Percentiles rank a stretch among this genome's conserved stretches.
Evolutionary conservation across 257 asterid species (phyloP).

Genomic region (Przewalskia tangutica): DNA sequence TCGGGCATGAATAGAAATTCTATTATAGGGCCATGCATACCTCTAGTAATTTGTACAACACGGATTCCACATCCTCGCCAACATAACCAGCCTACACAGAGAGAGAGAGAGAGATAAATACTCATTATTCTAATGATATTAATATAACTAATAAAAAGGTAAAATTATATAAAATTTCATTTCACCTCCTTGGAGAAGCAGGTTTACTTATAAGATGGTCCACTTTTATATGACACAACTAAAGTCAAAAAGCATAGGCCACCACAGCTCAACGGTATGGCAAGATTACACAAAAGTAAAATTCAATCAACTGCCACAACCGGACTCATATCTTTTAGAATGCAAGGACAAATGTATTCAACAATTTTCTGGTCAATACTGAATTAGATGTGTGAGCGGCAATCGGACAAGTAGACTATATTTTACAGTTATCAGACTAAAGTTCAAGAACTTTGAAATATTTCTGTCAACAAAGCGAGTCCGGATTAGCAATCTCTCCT

Average conservation of each 20-base stretch:
- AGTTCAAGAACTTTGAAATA: not conserved
- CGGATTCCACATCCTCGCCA: slow-evolving; percentile 94
- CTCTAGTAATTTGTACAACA: slow-evolving; percentile 67
- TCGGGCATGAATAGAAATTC: not conserved
- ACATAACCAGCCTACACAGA: slow-evolving; percentile 83
- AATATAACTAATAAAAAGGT: not conserved
- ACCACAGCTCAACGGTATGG: not conserved
- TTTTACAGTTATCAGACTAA: not conserved
- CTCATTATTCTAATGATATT: not conserved
- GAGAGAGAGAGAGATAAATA: not conserved
- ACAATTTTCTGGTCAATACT: not conserved
- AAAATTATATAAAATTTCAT: not conserved
- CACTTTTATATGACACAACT: not conserved
- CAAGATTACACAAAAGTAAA: not conserved
- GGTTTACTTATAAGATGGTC: not conserved
- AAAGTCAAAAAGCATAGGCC: not conserved
- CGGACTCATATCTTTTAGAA: not conserved
- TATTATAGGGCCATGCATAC: slow-evolving; percentile 23
- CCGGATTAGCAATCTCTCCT: not conserved
- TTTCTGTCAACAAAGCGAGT: not conserved
- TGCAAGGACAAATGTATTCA: not conserved
- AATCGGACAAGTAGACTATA: not conserved
- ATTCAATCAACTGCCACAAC: not conserved
- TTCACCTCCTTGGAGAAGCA: not conserved
- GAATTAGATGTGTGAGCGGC: not conserved